phyloP scores from a whole-genome alignment of 2,329 filamentous ascomycete species.

The Huntiella savannae region DNA sequence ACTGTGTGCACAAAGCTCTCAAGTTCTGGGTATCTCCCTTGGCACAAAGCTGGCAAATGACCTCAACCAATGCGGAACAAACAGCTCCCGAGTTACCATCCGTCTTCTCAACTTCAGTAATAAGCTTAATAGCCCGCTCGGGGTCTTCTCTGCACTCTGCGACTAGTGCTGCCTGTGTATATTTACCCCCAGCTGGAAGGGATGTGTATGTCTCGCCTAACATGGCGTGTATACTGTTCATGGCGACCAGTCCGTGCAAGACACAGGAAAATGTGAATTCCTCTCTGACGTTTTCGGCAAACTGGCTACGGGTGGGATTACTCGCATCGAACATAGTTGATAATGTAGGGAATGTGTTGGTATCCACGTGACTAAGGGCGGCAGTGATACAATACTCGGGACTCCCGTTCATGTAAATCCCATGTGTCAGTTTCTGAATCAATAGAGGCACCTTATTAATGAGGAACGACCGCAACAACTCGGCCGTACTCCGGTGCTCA shows the following conservation, averaged over 20 bases:
- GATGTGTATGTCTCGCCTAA: slow-evolving; percentile 71
- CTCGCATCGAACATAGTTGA: slow-evolving; percentile 40
- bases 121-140: slow-evolving; percentile 54
- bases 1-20: slow-evolving; percentile 50
- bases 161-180: slow-evolving; percentile 60
- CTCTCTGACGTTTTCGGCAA: slow-evolving; percentile 39
- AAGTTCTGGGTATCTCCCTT: slow-evolving; percentile 66
- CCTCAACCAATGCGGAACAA: slow-evolving; percentile 55
- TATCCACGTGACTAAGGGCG: slow-evolving; percentile 64
- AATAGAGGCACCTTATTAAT: slow-evolving; percentile 46
- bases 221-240: slow-evolving; percentile 58
- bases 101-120: slow-evolving; percentile 71
- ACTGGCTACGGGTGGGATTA: slow-evolving; percentile 29
- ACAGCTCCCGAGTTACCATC: slow-evolving; percentile 83
- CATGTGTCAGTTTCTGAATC: slow-evolving; percentile 35
- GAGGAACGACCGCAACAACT: slow-evolving; percentile 69
- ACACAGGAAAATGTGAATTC: slow-evolving; percentile 84
- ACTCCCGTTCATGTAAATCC: slow-evolving; percentile 55
- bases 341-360: slow-evolving; percentile 49
- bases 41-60: slow-evolving; percentile 48
- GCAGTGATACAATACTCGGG: slow-evolving; percentile 50
- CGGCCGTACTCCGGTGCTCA: slow-evolving; percentile 38
- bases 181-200: slow-evolving; percentile 53
- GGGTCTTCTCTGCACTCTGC: slow-evolving; percentile 59
- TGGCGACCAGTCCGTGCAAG: slow-evolving; percentile 65